phyloP scores from a whole-genome alignment of 2,329 filamentous ascomycete species.

The Talaromyces islandicus region DNA sequence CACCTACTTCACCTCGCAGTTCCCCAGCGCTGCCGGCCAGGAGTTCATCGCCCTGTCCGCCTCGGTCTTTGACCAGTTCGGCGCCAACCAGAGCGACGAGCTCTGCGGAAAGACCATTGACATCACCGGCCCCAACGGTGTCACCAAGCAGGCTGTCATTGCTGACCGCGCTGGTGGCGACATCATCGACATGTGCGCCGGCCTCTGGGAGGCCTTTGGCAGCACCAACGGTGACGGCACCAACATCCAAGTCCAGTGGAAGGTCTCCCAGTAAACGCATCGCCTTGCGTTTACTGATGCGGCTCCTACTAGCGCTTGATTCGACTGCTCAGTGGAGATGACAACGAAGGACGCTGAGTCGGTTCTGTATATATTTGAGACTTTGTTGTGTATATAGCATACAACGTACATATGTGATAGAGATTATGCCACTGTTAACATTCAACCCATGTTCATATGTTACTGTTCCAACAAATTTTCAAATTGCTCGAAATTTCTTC shows the following conservation, averaged over 20 bases:
- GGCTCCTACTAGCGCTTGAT: not conserved
- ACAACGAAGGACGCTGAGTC: not conserved
- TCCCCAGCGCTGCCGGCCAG: constrained; percentile 3
- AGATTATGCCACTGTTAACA: not conserved
- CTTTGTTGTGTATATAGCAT: not conserved
- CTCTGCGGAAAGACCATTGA: constrained; percentile 9
- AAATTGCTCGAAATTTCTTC: not conserved
- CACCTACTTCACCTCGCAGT: constrained; percentile 6
- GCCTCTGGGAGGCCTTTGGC: constrained; percentile 8
- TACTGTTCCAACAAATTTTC: not conserved
- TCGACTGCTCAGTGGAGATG: not conserved
- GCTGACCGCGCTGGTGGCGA: constrained; percentile 7
- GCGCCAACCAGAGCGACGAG: constrained; percentile 6
- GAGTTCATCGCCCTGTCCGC: constrained; percentile 3
- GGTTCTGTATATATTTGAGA: not conserved
- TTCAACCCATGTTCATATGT: not conserved
- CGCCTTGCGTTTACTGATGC: too few species aligned
- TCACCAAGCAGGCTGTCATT: constrained; percentile 3
- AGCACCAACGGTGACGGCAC: constrained; percentile 7
- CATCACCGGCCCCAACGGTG: constrained; percentile 8
- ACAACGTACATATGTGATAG: not conserved
- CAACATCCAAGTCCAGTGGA: not conserved
- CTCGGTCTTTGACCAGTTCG: constrained; percentile 3
- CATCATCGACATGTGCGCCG: constrained; percentile 10
- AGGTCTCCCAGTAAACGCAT: not conserved